A percentile compares a stretch with the other conserved stretches of the same genome.
Conservation (phyloP, 805 yeast species). For the Yamadazyma ubonensis region DNA sequence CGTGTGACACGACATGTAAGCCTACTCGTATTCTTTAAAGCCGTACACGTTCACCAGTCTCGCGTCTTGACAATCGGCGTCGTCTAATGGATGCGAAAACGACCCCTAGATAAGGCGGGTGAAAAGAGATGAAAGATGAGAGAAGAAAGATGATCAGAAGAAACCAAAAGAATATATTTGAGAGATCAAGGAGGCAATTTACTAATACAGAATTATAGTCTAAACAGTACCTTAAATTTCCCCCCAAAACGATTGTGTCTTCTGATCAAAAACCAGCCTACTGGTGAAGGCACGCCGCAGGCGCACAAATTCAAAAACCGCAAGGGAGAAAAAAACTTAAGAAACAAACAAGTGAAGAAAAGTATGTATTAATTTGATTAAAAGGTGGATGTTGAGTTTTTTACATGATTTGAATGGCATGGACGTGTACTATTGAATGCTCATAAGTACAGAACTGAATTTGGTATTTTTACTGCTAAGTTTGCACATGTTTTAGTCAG, state of each 20-base stretch:
- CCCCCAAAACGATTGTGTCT: not conserved
- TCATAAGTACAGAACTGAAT: no score
- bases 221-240: not conserved
- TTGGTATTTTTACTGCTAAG: no score
- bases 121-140: no score
- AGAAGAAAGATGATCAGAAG: no score
- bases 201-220: no score
- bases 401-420: no score
- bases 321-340: slow-evolving; percentile 8
- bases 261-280: slow-evolving; percentile 1
- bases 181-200: no score
- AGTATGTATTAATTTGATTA: slow-evolving; percentile 4
- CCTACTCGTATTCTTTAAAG: not conserved
- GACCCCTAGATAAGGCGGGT: no score
- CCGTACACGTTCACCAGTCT: not conserved
- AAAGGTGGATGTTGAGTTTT: not conserved
- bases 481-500: not conserved
- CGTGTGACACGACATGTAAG: not conserved
- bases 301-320: slow-evolving; percentile 8
- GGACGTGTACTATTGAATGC: no score
- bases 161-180: no score
- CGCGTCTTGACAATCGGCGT: not conserved
- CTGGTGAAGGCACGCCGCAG: not conserved
- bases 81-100: slow-evolving; percentile 7
- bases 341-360: slow-evolving; percentile 9